Evolutionary conservation across 352 stramenopile genomes (phyloP).

Genomic region (Phytophthora nicotianae): DNA sequence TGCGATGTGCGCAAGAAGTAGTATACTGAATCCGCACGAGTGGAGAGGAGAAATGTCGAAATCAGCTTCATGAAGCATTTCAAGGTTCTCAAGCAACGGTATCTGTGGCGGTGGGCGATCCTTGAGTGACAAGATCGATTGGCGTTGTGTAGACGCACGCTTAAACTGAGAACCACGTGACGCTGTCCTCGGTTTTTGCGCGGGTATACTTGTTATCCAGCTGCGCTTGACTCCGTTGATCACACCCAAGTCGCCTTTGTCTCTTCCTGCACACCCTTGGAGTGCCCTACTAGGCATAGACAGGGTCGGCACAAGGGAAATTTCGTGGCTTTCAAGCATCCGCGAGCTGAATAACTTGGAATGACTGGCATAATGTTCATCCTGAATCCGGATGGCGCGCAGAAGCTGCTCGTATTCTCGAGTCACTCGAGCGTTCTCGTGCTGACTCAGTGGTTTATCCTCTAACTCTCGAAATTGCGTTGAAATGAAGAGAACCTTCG

Average conservation of each 20-base stretch:
- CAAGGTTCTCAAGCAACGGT: constrained; percentile 40
- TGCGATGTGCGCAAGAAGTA: constrained; percentile 53
- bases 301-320: constrained; percentile 48
- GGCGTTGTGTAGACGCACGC: constrained; percentile 11
- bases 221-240: constrained; percentile 55
- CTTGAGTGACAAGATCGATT: constrained; percentile 18
- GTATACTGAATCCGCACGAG: constrained; percentile 40
- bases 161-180: constrained; percentile 6
- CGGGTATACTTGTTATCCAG: constrained; percentile 22
- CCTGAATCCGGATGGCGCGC: constrained; percentile 47
- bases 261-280: constrained; percentile 9
- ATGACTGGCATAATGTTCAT: constrained; percentile 72
- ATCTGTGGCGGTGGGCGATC: neutral
- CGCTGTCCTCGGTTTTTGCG: constrained; percentile 14
- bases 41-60: constrained; percentile 52
- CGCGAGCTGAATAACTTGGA: constrained; percentile 69
- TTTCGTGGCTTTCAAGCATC: constrained; percentile 67
- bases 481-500: constrained; percentile 35
- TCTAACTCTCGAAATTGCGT: neutral
- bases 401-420: constrained; percentile 44
- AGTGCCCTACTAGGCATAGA: constrained; percentile 3
- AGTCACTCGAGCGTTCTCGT: constrained; percentile 20
- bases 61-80: constrained; percentile 38
- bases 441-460: constrained; percentile 18
- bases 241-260: constrained; percentile 44